Conservation (phyloP, 2,329 filamentous ascomycete genomes). For the Leptographium lundbergii region DNA sequence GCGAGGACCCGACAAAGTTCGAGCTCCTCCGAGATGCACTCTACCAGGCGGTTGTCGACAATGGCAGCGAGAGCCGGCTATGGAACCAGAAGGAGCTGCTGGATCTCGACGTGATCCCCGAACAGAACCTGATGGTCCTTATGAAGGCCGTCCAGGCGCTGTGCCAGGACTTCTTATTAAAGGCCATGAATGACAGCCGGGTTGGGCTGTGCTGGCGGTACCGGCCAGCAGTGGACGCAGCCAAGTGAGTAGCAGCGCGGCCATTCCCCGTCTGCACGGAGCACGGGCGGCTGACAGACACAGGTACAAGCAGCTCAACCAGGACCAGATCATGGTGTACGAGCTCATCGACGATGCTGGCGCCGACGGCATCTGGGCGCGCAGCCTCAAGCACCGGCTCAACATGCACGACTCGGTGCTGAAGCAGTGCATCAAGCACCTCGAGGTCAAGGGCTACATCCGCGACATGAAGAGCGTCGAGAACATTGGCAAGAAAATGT, state of each 20-base stretch:
- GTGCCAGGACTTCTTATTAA: slow-evolving; percentile 47
- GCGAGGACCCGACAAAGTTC: slow-evolving; percentile 27
- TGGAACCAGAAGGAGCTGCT: slow-evolving; percentile 48
- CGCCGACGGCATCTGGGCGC: slow-evolving; percentile 81
- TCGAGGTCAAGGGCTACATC: slow-evolving; percentile 73
- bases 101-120: slow-evolving; percentile 43
- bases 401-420: slow-evolving; percentile 77
- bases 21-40: slow-evolving; percentile 41
- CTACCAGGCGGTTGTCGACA: slow-evolving; percentile 41
- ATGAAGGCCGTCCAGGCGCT: slow-evolving; percentile 43
- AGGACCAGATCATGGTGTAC: slow-evolving; percentile 78
- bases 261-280: background rate
- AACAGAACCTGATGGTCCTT: slow-evolving; percentile 41
- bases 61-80: slow-evolving; percentile 31
- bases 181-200: slow-evolving; percentile 29
- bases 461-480: slow-evolving; percentile 86
- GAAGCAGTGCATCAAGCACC: slow-evolving; percentile 68
- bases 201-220: slow-evolving; percentile 43
- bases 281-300: background rate
- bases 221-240: slow-evolving; percentile 45
- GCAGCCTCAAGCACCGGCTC: slow-evolving; percentile 65
- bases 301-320: slow-evolving; percentile 44
- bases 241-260: slow-evolving; percentile 34
- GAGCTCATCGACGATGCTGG: slow-evolving; percentile 77
- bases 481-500: slow-evolving; percentile 85